phyloP scores from a whole-genome alignment of 768 basidiomycete genomes.

The Leucocoprinus leucothites region DNA sequence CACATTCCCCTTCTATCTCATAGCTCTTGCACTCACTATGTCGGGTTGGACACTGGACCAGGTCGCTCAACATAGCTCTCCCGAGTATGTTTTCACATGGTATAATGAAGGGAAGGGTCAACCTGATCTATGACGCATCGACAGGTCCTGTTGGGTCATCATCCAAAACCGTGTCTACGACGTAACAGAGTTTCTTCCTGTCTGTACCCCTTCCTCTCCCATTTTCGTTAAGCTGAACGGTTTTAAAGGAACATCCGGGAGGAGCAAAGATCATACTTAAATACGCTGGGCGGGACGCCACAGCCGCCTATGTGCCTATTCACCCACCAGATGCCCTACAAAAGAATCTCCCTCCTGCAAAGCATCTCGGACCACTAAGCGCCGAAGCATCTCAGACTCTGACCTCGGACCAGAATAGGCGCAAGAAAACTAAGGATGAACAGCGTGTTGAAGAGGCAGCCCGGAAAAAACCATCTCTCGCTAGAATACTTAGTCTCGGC shows the following conservation, averaged over 20 bases:
- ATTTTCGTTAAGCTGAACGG: neutral
- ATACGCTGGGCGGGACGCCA: conserved; percentile 87
- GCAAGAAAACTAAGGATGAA: conserved; percentile 64
- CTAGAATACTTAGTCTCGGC: conserved; percentile 65
- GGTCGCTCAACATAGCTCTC: conserved; percentile 56
- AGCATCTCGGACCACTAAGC: conserved; percentile 69
- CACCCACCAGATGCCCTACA: conserved; percentile 83
- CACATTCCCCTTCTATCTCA: neutral
- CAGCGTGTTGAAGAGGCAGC: conserved; percentile 62
- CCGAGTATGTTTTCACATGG: conserved; percentile 33
- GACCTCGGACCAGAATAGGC: conserved; percentile 32
- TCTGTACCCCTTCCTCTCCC: conserved; percentile 23
- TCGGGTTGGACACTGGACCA: conserved; percentile 50
- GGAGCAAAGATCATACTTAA: conserved; percentile 79
- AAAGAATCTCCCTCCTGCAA: conserved; percentile 63
- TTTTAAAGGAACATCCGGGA: conserved; percentile 68
- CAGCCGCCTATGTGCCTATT: conserved; percentile 71
- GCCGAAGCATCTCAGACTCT: conserved; percentile 38
- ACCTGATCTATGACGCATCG: conserved; percentile 9
- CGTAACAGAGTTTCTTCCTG: conserved; percentile 75
- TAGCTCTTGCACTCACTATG: conserved; percentile 27
- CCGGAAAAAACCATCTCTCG: conserved; percentile 59
- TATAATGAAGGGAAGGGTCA: neutral
- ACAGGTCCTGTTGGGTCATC: conserved; percentile 84
- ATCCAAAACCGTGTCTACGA: conserved; percentile 82